Evolutionary conservation across 2,329 filamentous ascomycete genomes (phyloP).

Genomic region (Diaporthe citrichinensis): DNA sequence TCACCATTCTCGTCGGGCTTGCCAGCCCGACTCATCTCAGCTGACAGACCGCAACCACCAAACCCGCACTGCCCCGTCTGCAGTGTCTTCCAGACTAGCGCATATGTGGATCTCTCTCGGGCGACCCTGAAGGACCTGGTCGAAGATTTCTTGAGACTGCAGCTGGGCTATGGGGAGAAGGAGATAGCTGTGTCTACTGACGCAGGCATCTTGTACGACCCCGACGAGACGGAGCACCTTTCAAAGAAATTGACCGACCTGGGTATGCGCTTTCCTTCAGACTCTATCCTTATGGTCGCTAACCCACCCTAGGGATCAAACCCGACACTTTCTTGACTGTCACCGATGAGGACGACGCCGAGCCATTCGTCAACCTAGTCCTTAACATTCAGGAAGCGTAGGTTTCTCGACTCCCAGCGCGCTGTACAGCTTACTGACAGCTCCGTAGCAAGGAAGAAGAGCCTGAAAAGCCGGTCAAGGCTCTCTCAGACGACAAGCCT

Average conservation of each 20-base stretch:
- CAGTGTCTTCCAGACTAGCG: constrained; percentile 76
- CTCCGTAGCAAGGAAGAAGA: constrained; percentile 55
- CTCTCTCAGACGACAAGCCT: constrained; percentile 58
- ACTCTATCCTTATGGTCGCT: background rate
- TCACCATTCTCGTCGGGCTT: constrained; percentile 69
- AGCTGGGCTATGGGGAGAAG: constrained; percentile 82
- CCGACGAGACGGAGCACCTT: constrained; percentile 89
- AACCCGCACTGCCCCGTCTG: constrained; percentile 90
- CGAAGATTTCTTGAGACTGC: constrained; percentile 76
- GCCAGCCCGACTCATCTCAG: constrained; percentile 69
- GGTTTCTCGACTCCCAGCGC: constrained; percentile 46
- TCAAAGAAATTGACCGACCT: constrained; percentile 84
- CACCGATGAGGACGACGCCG: constrained; percentile 84
- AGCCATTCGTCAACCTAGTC: constrained; percentile 84
- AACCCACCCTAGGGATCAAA: constrained; percentile 69
- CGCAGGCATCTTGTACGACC: constrained; percentile 86
- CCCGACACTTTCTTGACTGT: constrained; percentile 84
- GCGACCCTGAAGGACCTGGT: constrained; percentile 87
- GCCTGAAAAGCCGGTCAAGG: constrained; percentile 69
- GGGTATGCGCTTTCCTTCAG: constrained; percentile 59
- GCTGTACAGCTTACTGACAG: constrained; percentile 48
- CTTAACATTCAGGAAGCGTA: constrained; percentile 77
- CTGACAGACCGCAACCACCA: constrained; percentile 71
- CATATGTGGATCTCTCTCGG: constrained; percentile 77
- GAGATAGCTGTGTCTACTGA: constrained; percentile 86